Base-by-base conservation (phyloP, 2,329 filamentous ascomycete species). In the Talaromyces marneffei region DNA sequence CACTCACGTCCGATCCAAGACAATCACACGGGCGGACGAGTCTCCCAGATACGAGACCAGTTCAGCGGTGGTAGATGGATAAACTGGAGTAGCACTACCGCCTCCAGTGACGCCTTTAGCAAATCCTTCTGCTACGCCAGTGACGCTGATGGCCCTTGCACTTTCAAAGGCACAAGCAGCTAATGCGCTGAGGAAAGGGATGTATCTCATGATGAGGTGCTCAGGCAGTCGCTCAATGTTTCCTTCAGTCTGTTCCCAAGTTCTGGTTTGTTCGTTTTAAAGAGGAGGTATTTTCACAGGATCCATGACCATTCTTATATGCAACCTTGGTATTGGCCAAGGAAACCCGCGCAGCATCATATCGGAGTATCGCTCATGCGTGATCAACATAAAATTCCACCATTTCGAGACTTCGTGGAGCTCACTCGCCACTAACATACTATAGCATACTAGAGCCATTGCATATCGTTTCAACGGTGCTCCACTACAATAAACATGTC, bases 301-400 rank as follows among this genome's bases (percentile, higher is more conserved):
- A 4, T 83, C 14, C 3, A 10, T 6, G 25, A n/a, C 8, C 50
- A n/a, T 80, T 67, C 5, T 79, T 79, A 69, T 84, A 80, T 12
- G 85, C 83, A 66, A 85, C 83, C 12, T n/a, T n/a, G n/a, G n/a
- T n/a, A n/a, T n/a, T n/a, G 84, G 62, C 0, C 82, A 82, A 0
- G 79, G 37, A 25, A 54, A 27, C 9, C n/a, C 31, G n/a, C 20
- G 10, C 50, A 23, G n/a, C 50, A 16, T 54, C 50, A 54, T 37
- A 23, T 54, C 50, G 50, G 50, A 54, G 31, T 48, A 54, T 54
- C 50, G 50, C 50, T 54, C 50, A n/a, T 35, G n/a, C n/a, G n/a
- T n/a, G n/a, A n/a, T n/a, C n/a, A n/a, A n/a, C 44, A n/a, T 27
- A 29, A 42, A 48, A 48, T 48, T 46, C 44, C 44, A n/a, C 44